These are phyloP conservation scores for Lentinula sp. DNA, from an alignment of 768 basidiomycete species.

Conservation along the genomic window DNA sequence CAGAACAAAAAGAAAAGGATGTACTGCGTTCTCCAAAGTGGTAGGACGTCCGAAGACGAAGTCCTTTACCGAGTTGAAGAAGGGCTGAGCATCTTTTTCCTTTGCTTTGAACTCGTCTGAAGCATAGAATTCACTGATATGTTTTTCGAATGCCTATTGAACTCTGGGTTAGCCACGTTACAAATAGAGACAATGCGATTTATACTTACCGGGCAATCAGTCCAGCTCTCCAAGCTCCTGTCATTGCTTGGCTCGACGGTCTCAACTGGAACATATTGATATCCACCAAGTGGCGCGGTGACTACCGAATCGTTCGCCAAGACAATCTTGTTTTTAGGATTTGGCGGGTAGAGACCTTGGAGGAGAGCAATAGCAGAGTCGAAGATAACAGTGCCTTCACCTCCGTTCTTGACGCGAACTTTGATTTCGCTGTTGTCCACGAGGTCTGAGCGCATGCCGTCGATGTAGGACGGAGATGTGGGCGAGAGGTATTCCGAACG, in stretches of 20 bases:
- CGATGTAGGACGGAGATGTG: constrained; percentile 64
- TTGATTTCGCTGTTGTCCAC: constrained; percentile 71
- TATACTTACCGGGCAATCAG: constrained; percentile 44
- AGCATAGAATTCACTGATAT: constrained; percentile 51
- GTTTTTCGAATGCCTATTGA: constrained; percentile 44
- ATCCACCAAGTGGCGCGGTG: constrained; percentile 70
- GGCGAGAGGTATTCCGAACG: constrained; percentile 62
- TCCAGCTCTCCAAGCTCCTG: constrained; percentile 81
- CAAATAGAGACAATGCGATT: not conserved
- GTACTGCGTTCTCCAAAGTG: constrained; percentile 62
- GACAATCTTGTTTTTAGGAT: constrained; percentile 58
- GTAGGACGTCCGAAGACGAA: constrained; percentile 66
- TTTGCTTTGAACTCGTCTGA: constrained; percentile 64
- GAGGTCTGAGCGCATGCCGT: constrained; percentile 58
- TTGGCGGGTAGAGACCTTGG: constrained; percentile 86
- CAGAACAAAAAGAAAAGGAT: constrained; percentile 17
- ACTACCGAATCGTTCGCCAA: constrained; percentile 76
- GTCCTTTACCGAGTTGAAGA: constrained; percentile 63
- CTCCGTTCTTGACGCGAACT: constrained; percentile 76
- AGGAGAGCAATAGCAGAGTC: constrained; percentile 81
- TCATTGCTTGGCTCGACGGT: constrained; percentile 84
- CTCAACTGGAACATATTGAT: constrained; percentile 88
- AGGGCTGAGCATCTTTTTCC: constrained; percentile 50
- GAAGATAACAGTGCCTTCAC: constrained; percentile 81
- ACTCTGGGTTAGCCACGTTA: not conserved